Percentiles rank a stretch among this genome's conserved stretches.
Evolutionary conservation across 768 basidiomycete genomes (phyloP).

Genomic region (Megacollybia marginata): DNA sequence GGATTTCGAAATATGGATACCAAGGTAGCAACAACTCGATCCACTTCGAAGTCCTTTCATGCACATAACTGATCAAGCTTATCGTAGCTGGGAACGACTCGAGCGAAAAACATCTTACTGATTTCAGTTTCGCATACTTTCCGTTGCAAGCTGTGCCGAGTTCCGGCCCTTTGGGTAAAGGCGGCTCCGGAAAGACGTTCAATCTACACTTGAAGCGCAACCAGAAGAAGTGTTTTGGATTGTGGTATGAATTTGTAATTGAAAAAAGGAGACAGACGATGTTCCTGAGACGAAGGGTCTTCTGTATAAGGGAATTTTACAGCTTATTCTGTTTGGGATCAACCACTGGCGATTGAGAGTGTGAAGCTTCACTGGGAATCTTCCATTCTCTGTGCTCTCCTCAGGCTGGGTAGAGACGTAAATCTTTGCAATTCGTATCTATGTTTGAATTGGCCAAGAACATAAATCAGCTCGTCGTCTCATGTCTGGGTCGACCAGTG

Average conservation of each 20-base stretch:
- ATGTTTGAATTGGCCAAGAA: conserved; percentile 27
- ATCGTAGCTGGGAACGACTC: neutral
- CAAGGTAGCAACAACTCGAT: too few species aligned
- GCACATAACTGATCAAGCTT: conserved; percentile 12
- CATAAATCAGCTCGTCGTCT: conserved; percentile 28
- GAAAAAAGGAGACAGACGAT: conserved; percentile 13
- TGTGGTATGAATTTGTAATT: conserved; percentile 8
- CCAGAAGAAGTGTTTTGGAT: conserved; percentile 21
- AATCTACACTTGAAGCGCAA: conserved; percentile 11
- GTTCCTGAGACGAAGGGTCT: neutral
- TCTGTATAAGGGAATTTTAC: conserved; percentile 18
- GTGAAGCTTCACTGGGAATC: neutral
- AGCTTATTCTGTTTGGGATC: conserved; percentile 16
- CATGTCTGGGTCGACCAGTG: neutral
- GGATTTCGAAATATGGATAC: too few species aligned
- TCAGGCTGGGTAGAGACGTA: conserved; percentile 26
- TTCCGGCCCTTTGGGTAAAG: conserved; percentile 13
- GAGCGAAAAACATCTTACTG: conserved; percentile 8
- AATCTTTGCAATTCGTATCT: conserved; percentile 23
- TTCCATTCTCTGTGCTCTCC: conserved; percentile 23
- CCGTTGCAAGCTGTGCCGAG: conserved; percentile 11
- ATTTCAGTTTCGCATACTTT: conserved; percentile 6
- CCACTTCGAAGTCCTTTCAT: conserved; percentile 9
- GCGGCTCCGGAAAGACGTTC: conserved; percentile 14
- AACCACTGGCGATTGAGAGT: conserved; percentile 14